These are phyloP conservation scores for Lindgomyces ingoldianus DNA, from an alignment of 495 filamentous ascomycete species.

Conservation along the genomic window DNA sequence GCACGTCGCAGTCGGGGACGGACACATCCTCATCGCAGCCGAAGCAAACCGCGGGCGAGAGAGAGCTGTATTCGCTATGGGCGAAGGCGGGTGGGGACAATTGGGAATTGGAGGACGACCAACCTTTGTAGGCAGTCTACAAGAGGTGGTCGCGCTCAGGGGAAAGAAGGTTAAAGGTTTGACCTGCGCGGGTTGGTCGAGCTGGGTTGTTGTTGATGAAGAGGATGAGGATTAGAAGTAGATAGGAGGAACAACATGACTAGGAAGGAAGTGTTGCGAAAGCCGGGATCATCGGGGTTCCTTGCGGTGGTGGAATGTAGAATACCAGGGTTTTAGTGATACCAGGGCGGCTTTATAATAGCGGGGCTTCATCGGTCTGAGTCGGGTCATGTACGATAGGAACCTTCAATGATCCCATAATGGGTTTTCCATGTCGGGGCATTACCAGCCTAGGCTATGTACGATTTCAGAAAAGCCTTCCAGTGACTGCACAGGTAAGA, in stretches of 20 bases:
- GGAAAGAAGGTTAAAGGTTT: constrained; percentile 11
- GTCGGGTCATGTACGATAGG: no score
- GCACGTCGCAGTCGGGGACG: constrained; percentile 23
- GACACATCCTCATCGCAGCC: constrained; percentile 20
- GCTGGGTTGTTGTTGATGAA: constrained; percentile 20
- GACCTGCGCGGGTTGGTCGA: constrained; percentile 18
- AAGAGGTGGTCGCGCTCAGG: constrained; percentile 1
- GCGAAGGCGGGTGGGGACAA: constrained; percentile 17
- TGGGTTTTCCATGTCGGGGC: no score
- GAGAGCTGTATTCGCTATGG: constrained; percentile 15
- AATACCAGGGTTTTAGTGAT: no score
- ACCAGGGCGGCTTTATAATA: no score
- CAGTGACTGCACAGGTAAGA: no score
- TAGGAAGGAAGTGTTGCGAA: no score
- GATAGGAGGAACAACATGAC: background rate
- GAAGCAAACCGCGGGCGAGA: background rate
- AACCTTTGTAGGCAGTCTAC: constrained; percentile 6
- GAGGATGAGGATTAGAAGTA: background rate
- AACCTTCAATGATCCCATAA: no score
- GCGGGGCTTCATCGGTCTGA: no score
- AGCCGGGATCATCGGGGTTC: no score
- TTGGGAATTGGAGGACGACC: constrained; percentile 2
- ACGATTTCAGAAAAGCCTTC: no score
- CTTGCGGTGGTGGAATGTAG: no score
- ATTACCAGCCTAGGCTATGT: no score